Evolutionary conservation across 2,329 filamentous ascomycete species (phyloP).

Genomic region (Coleophoma cylindrospora): DNA sequence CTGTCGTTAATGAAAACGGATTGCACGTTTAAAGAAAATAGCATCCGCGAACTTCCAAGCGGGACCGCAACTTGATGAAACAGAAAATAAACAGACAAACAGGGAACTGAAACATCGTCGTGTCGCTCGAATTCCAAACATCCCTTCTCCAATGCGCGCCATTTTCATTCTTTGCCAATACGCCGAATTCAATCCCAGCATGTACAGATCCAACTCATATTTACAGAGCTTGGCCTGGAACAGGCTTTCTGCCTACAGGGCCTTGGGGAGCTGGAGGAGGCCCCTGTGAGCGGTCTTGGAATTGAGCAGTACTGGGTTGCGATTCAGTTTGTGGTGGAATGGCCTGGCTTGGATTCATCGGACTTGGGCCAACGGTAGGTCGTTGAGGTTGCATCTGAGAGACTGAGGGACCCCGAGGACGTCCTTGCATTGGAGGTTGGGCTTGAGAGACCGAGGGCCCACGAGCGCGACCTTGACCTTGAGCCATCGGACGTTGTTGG

Average conservation of each 20-base stretch:
- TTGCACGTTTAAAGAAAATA: too few species aligned
- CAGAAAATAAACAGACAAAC: too few species aligned
- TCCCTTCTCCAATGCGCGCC: too few species aligned
- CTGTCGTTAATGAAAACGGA: too few species aligned
- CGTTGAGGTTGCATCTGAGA: constrained; percentile 13
- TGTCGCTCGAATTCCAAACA: too few species aligned
- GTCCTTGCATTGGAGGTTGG: constrained; percentile 11
- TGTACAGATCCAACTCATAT: neutral
- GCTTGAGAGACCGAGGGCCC: constrained; percentile 16
- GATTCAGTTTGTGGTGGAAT: constrained; percentile 7
- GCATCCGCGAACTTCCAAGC: too few species aligned
- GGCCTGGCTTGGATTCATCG: constrained; percentile 16
- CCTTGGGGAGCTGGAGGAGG: neutral
- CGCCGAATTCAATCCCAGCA: neutral
- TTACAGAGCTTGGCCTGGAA: constrained; percentile 27
- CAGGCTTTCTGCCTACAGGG: constrained; percentile 20
- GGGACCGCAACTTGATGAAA: too few species aligned
- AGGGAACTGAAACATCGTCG: too few species aligned
- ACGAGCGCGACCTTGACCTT: constrained; percentile 11
- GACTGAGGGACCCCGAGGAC: constrained; percentile 15
- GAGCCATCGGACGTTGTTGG: constrained; percentile 5
- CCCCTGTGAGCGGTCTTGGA: neutral
- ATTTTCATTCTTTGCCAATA: constrained; percentile 1
- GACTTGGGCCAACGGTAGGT: constrained; percentile 17
- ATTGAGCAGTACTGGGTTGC: neutral